phyloP scores from a whole-genome alignment of 495 filamentous ascomycete genomes.

The Penicillium robsamsonii region DNA sequence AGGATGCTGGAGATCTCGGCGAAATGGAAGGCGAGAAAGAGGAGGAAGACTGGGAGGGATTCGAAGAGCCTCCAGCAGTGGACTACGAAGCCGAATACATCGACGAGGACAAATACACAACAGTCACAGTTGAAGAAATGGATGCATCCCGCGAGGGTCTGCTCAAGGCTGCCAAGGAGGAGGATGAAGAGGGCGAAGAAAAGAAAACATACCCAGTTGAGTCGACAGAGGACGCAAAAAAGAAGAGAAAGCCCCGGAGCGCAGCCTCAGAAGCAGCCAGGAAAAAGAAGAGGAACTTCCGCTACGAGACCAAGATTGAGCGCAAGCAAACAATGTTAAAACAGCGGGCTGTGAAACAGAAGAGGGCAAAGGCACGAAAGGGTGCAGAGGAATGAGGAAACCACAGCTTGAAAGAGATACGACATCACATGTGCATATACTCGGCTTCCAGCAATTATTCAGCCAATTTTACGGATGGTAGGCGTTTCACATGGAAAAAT shows the following conservation, averaged over 20 bases:
- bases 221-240: constrained; percentile 25
- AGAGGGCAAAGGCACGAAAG: constrained; percentile 46
- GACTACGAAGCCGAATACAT: constrained; percentile 91
- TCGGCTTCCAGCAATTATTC: constrained; percentile 3
- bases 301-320: constrained; percentile 84
- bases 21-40: constrained; percentile 36
- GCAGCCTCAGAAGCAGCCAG: constrained; percentile 57
- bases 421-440: constrained; percentile 19
- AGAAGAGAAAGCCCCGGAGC: constrained; percentile 49
- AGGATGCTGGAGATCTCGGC: constrained; percentile 48
- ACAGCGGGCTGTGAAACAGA: constrained; percentile 59
- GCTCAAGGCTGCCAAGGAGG: constrained; percentile 47
- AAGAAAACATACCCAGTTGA: constrained; percentile 22
- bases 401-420: background rate
- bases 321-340: constrained; percentile 65
- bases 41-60: constrained; percentile 64
- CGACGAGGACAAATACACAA: constrained; percentile 93
- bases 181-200: constrained; percentile 47
- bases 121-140: constrained; percentile 90
- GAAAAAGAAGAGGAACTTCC: constrained; percentile 84
- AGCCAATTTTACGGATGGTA: constrained; percentile 7
- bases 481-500: background rate
- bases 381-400: background rate
- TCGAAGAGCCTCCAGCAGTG: constrained; percentile 57
- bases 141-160: constrained; percentile 71